Evolutionary conservation across 1,284 basidiomycete genomes (phyloP), one percentile per base, ranked within the genome.

Genomic region (Naganishia cerealis): DNA sequence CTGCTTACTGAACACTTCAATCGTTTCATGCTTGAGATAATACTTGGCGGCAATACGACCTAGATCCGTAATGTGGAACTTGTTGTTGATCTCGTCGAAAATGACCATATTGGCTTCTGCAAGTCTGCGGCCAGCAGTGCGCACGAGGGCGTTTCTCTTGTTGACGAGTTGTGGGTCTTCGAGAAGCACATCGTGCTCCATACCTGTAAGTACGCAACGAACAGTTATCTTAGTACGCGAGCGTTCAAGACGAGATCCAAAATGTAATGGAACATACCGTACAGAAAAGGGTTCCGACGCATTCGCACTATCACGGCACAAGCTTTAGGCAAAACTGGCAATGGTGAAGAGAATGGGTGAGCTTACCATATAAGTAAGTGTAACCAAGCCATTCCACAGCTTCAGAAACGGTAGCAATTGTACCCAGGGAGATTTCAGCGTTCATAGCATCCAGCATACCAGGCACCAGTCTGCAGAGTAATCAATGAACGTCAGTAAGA

Each of bases 11-110:
- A 96, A 99, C 3, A 91, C 86, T 77, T 93, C 92, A 43, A 99
- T 89, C 1, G 93, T 94, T 61, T 86, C 83, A 79, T 92, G 84
- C 42, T 90, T 87, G 72, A 99, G 90, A 80, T 99, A 99, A 81
- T 98, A 99, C 77, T 91, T 94, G 2, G 95, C 93, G 0, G 96
- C 94, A 73, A 99, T 95, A 69, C 93, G 85, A 16, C 96, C 96
- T 3, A 97, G 81, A 73, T 97, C 94, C 15, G 91, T 92, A 71
- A 90, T 87, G 3, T 84, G 82, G 68, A 98, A 88, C 1, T 84
- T 81, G 46, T 87, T 88, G 3, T 83, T 84, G 3, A 80, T 77
- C 54, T 83, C 81, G 75, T 94, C 88, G 74, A 89, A 90, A 36
- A 85, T 84, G 67, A 97, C 88, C 96, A 99, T 99, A 67, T 87